Conservation (phyloP, 768 basidiomycete species). For the Rhodotorula babjevae region DNA sequence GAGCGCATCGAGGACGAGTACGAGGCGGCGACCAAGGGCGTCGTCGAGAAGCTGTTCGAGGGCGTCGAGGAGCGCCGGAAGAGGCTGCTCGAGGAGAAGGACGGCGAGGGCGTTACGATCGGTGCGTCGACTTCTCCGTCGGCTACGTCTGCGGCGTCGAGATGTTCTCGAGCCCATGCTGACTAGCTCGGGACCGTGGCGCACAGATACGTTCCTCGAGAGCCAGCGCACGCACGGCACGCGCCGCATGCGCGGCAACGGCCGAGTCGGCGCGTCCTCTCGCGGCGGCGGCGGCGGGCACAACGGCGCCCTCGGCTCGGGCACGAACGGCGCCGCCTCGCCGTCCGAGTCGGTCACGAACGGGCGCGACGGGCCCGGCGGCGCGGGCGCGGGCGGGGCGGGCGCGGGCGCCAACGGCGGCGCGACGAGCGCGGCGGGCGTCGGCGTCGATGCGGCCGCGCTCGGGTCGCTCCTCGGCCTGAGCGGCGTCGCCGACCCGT, state of each 20-base stretch:
- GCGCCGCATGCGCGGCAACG: conserved; percentile 27
- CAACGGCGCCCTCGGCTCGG: neutral
- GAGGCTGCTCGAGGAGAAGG: conserved; percentile 51
- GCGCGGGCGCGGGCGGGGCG: too few relatives aligned
- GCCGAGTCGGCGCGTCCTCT: neutral
- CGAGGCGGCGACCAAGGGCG: conserved; percentile 48
- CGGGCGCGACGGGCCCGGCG: conserved; percentile 3
- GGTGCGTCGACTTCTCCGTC: conserved; percentile 43
- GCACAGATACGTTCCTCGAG: conserved; percentile 29
- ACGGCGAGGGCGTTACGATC: conserved; percentile 48
- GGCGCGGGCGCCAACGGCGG: too few relatives aligned
- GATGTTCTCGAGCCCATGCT: neutral
- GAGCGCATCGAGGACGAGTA: conserved; percentile 51
- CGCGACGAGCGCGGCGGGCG: neutral
- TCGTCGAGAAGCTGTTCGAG: conserved; percentile 47
- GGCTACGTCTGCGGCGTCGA: neutral
- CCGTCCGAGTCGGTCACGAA: conserved; percentile 12
- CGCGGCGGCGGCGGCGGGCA: neutral
- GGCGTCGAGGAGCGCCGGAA: conserved; percentile 49
- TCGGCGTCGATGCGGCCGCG: conserved; percentile 23
- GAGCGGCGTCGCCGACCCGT: conserved; percentile 38
- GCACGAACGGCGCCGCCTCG: conserved; percentile 6
- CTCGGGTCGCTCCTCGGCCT: conserved; percentile 26
- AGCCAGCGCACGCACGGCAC: conserved; percentile 26
- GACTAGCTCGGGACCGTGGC: neutral